A percentile compares a stretch with the other conserved stretches of the same genome.
phyloP scores from a whole-genome alignment of 192 early-diverging fungal species.

The Umbelopsis sp. region DNA sequence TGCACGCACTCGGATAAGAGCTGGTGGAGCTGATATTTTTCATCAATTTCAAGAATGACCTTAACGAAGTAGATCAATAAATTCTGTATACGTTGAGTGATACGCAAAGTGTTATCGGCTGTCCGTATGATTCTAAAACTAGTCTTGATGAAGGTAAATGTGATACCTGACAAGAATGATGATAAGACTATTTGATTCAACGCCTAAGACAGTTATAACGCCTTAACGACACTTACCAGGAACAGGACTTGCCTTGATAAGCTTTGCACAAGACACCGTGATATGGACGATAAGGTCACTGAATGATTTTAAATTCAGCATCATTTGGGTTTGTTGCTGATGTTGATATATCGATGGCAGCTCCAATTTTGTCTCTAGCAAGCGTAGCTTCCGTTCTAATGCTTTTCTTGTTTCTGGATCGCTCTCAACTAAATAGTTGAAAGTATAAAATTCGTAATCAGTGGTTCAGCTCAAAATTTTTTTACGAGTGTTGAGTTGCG shows the following conservation, averaged over 20 bases:
- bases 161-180: background rate
- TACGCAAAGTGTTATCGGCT: background rate
- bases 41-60: conserved; percentile 49
- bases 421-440: conserved; percentile 10
- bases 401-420: conserved; percentile 24
- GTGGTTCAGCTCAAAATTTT: too few relatives aligned
- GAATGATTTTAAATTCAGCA: background rate
- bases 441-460: background rate
- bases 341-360: background rate
- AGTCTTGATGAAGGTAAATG: conserved; percentile 5
- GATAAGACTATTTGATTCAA: too few relatives aligned
- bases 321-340: background rate
- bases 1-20: conserved; percentile 50
- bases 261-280: conserved; percentile 48
- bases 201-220: too few relatives aligned
- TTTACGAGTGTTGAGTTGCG: too few relatives aligned
- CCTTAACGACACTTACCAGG: conserved; percentile 32
- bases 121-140: background rate
- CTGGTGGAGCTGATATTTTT: conserved; percentile 57
- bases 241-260: conserved; percentile 57
- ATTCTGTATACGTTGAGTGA: conserved; percentile 35
- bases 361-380: conserved; percentile 2
- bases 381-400: conserved; percentile 11
- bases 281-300: conserved; percentile 43
- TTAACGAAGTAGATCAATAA: conserved; percentile 47